A percentile compares a stretch with the other conserved stretches of the same genome.
phyloP scores from a whole-genome alignment of 768 basidiomycete species.

The Pulveroboletus sp. region DNA sequence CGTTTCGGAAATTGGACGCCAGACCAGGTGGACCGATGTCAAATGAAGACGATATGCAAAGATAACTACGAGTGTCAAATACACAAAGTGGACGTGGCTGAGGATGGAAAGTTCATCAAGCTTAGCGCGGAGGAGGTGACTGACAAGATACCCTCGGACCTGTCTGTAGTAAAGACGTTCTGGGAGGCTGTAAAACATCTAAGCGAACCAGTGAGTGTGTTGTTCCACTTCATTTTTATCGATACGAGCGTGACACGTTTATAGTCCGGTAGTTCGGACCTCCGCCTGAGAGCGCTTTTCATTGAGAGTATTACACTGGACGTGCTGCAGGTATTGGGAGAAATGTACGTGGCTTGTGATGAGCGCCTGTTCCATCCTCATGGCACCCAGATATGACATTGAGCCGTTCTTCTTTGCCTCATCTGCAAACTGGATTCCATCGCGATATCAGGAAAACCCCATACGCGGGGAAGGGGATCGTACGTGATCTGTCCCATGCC shows the following conservation, averaged over 20 bases:
- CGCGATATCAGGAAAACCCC: constrained; percentile 38
- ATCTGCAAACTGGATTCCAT: constrained; percentile 41
- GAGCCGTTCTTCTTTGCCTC: constrained; percentile 45
- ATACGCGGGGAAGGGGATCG: constrained; percentile 32
- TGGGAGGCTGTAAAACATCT: constrained; percentile 32
- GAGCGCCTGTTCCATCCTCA: background rate
- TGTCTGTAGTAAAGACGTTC: constrained; percentile 7
- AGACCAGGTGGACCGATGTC: constrained; percentile 36
- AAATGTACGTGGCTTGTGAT: constrained; percentile 24
- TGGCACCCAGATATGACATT: constrained; percentile 33
- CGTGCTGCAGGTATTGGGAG: constrained; percentile 36
- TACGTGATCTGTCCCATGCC: constrained; percentile 22
- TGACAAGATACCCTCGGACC: constrained; percentile 18
- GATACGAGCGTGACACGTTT: background rate
- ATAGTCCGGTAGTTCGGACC: no score
- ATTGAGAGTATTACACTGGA: constrained; percentile 33
- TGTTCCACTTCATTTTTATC: background rate
- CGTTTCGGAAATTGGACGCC: constrained; percentile 55
- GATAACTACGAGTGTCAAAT: constrained; percentile 13
- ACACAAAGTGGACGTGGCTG: constrained; percentile 21
- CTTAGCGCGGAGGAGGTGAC: background rate
- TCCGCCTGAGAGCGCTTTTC: constrained; percentile 35
- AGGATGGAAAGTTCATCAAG: constrained; percentile 16
- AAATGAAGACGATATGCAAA: constrained; percentile 28
- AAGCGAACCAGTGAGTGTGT: constrained; percentile 21